phyloP scores from a whole-genome alignment of 116 monocot genomes.

The Dioscorea cayenensis region DNA sequence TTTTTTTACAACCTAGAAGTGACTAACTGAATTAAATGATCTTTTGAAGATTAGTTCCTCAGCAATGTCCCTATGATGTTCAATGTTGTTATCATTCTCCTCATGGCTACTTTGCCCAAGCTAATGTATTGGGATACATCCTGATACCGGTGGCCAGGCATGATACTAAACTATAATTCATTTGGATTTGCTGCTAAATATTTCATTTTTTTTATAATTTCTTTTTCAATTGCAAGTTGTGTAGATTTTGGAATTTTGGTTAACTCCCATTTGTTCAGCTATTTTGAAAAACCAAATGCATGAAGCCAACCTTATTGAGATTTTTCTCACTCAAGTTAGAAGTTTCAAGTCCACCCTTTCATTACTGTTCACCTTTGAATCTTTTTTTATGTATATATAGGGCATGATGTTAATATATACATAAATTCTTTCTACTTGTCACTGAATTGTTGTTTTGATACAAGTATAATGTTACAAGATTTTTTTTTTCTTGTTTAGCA shows the following conservation, averaged over 20 bases:
- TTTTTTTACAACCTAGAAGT: not conserved
- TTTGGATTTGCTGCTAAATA: not conserved
- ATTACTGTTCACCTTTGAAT: too few species aligned
- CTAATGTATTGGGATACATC: conserved; percentile 79
- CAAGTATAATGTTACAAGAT: too few species aligned
- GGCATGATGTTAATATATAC: too few species aligned
- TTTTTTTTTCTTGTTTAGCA: too few species aligned
- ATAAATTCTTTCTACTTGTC: too few species aligned
- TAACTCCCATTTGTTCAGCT: too few species aligned
- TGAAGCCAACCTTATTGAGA: too few species aligned
- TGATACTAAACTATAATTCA: not conserved
- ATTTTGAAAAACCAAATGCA: too few species aligned
- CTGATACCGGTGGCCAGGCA: conserved; percentile 89
- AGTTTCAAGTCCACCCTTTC: too few species aligned
- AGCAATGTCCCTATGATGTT: conserved; percentile 71
- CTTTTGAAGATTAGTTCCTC: conserved; percentile 26
- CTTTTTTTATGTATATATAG: too few species aligned
- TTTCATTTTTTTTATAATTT: not conserved
- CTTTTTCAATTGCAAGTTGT: conserved; percentile 38
- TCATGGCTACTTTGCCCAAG: conserved; percentile 86
- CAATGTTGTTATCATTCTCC: conserved; percentile 80
- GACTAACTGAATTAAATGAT: not conserved
- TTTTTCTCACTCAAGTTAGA: too few species aligned
- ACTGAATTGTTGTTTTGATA: too few species aligned
- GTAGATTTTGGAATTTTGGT: conserved; percentile 88